Evolutionary conservation across 768 basidiomycete genomes (phyloP).

Genomic region (Cystoderma amianthinum): DNA sequence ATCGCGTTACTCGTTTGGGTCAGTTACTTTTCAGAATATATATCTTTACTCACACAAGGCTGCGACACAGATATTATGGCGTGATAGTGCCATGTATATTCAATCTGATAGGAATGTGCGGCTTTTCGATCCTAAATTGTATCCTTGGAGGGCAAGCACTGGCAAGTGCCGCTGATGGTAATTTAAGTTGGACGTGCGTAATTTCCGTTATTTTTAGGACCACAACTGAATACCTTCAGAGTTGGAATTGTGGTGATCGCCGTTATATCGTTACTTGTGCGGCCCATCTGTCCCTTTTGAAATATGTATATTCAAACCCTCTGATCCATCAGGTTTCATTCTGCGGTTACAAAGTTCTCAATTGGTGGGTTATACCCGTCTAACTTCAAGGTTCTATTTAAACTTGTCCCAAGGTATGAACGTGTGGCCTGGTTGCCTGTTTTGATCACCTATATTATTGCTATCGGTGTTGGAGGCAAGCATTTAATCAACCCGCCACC

Average conservation of each 20-base stretch:
- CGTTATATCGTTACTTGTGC: conserved; percentile 56
- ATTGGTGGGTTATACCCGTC: conserved; percentile 23
- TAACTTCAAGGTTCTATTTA: neutral
- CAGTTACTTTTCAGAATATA: conserved; percentile 5
- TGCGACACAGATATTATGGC: conserved; percentile 50
- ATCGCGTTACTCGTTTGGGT: conserved; percentile 39
- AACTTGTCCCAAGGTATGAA: conserved; percentile 46
- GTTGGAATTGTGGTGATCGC: conserved; percentile 81
- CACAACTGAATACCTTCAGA: neutral
- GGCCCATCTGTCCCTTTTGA: conserved; percentile 18
- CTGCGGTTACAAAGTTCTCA: conserved; percentile 45
- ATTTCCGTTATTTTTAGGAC: neutral
- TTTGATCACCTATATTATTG: conserved; percentile 64
- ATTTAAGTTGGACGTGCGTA: conserved; percentile 36
- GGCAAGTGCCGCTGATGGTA: conserved; percentile 30
- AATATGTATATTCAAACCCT: conserved; percentile 7
- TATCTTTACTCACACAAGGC: conserved; percentile 2
- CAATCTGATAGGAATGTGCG: conserved; percentile 57
- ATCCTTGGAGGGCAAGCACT: conserved; percentile 62
- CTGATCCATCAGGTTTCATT: conserved; percentile 35
- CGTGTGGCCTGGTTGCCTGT: conserved; percentile 73
- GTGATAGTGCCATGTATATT: conserved; percentile 52
- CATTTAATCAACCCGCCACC: conserved; percentile 47
- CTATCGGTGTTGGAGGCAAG: conserved; percentile 68
- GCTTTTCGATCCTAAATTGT: conserved; percentile 66